Evolutionary conservation across 371 early-diverging fungal species (phyloP).

Genomic region (Paraphysoderma sedebokerense): DNA sequence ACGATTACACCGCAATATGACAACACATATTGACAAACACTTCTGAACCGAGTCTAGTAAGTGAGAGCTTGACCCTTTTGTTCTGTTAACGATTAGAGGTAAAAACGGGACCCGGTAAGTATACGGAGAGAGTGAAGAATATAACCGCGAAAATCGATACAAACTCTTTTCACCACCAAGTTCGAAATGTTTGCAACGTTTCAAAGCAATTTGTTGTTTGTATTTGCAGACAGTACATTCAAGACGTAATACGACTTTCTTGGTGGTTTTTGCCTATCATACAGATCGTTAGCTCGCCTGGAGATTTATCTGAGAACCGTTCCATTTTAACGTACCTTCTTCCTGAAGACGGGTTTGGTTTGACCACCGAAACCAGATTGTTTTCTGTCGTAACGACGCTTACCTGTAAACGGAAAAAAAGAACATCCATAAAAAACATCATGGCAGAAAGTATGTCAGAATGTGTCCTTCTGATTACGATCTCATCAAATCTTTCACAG

Average conservation of each 20-base stretch:
- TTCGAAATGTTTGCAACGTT: slow-evolving; percentile 99
- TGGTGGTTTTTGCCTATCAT: slow-evolving; percentile 88
- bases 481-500: too few species aligned
- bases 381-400: slow-evolving; percentile 51
- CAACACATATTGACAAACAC: too few species aligned
- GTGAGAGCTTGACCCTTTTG: slow-evolving; percentile 6
- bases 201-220: slow-evolving; percentile 84
- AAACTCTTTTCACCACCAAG: slow-evolving; percentile 97
- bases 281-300: too few species aligned
- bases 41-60: slow-evolving; percentile 5
- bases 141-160: neutral
- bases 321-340: slow-evolving; percentile 50
- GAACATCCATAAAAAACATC: neutral
- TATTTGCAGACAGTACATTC: slow-evolving; percentile 97
- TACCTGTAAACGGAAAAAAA: slow-evolving; percentile 31
- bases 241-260: slow-evolving; percentile 96
- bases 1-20: too few species aligned
- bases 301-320: too few species aligned
- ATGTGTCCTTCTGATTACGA: neutral
- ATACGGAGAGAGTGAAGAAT: too few species aligned
- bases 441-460: neutral
- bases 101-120: too few species aligned
- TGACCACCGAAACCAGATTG: slow-evolving; percentile 91
- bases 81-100: too few species aligned
- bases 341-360: slow-evolving; percentile 96